Conservation (phyloP, 257 asterid species). For the Jasminum sambac region DNA sequence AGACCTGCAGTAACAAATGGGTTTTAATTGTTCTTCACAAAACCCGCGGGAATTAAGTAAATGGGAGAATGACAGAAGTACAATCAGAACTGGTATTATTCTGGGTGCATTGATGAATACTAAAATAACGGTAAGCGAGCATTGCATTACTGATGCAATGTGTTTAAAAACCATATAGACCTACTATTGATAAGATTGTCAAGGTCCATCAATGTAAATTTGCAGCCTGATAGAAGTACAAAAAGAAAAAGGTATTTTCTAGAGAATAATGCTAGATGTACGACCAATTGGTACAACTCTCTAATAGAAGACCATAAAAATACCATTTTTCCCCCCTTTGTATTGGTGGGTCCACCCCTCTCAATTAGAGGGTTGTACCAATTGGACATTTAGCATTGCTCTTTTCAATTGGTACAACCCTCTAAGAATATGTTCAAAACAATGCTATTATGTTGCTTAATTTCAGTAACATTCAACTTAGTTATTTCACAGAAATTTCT, state of each 20-base stretch:
- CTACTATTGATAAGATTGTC: neutral
- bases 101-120: no score
- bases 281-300: no score
- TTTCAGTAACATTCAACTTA: neutral
- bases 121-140: neutral
- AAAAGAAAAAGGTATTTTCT: neutral
- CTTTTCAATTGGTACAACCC: no score
- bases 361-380: no score
- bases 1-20: constrained; percentile 51
- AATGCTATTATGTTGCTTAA: neutral
- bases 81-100: no score
- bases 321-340: no score
- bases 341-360: no score
- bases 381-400: no score
- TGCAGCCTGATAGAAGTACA: neutral
- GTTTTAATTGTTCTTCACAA: neutral
- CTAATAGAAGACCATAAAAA: no score
- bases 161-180: neutral
- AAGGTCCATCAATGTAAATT: neutral
- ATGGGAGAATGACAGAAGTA: no score
- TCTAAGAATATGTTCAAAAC: neutral
- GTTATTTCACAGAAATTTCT: neutral
- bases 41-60: no score
- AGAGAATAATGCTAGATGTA: no score
- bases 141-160: neutral